Percentiles rank a stretch among this genome's conserved stretches.
These are phyloP conservation scores for Leccinum truebloodii DNA, from an alignment of 768 basidiomycete genomes.

Conservation along the genomic window DNA sequence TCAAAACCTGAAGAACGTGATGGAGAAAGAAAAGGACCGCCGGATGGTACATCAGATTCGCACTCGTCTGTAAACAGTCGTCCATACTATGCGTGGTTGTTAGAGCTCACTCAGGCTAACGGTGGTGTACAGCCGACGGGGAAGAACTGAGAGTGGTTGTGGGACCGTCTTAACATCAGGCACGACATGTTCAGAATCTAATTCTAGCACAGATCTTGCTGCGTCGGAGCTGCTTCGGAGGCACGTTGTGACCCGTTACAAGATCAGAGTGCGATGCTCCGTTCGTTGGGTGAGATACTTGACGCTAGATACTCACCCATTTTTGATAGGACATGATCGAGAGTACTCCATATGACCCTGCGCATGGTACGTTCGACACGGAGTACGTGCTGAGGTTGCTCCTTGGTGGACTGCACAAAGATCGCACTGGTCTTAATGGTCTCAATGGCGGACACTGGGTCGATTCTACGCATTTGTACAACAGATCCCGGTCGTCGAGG, in stretches of 20 bases:
- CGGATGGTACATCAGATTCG: no score
- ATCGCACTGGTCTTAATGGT: slow-evolving; percentile 5
- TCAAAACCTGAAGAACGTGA: no score
- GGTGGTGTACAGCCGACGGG: slow-evolving; percentile 27
- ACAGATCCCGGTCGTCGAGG: not conserved
- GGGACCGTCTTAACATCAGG: slow-evolving; percentile 33
- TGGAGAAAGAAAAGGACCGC: no score
- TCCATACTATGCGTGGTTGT: not conserved
- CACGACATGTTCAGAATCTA: slow-evolving; percentile 44
- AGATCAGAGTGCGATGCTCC: slow-evolving; percentile 27
- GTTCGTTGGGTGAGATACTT: no score
- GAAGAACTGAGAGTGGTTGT: slow-evolving; percentile 34
- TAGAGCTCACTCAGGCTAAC: not conserved
- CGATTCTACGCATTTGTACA: not conserved
- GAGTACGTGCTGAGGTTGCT: slow-evolving; percentile 38
- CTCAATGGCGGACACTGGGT: slow-evolving; percentile 12
- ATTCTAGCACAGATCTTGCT: slow-evolving; percentile 39
- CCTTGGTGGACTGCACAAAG: slow-evolving; percentile 27
- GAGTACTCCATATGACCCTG: slow-evolving; percentile 40
- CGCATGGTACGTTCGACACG: slow-evolving; percentile 31
- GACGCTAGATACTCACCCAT: not conserved
- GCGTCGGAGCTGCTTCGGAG: slow-evolving; percentile 41
- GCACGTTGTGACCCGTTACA: slow-evolving; percentile 33
- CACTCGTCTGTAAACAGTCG: no score
- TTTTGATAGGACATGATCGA: slow-evolving; percentile 45